Conservation (phyloP, 257 asterid genomes). For the Nicotiana undulata region DNA sequence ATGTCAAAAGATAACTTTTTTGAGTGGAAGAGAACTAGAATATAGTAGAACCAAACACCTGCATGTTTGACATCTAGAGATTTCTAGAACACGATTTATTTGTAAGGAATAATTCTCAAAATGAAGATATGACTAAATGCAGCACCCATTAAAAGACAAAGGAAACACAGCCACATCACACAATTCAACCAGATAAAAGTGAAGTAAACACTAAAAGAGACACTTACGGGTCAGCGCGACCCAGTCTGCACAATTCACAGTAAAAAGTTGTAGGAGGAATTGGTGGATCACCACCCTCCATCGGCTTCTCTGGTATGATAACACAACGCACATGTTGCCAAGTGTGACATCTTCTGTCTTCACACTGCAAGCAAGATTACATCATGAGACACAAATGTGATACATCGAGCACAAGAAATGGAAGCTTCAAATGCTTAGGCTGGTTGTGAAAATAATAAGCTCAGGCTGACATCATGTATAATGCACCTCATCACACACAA, state of each 20-base stretch:
- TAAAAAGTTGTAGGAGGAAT: slow-evolving; percentile 64
- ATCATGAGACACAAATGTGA: slow-evolving; percentile 10
- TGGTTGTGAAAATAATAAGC: background rate
- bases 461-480: background rate
- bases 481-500: background rate
- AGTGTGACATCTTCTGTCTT: slow-evolving; percentile 71
- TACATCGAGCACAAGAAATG: background rate
- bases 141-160: background rate
- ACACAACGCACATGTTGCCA: slow-evolving; percentile 97
- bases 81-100: background rate
- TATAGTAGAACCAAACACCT: background rate
- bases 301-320: slow-evolving; percentile 78
- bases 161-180: background rate
- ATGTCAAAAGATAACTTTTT: background rate
- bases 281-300: slow-evolving; percentile 63
- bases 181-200: background rate
- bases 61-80: background rate
- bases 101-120: background rate
- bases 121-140: background rate
- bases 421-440: background rate
- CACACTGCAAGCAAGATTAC: slow-evolving; percentile 61
- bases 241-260: slow-evolving; percentile 90
- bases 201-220: background rate
- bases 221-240: slow-evolving; percentile 97
- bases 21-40: background rate